Evolutionary conservation across 768 basidiomycete species (phyloP).

Genomic region (Rhodocollybia butyracea): DNA sequence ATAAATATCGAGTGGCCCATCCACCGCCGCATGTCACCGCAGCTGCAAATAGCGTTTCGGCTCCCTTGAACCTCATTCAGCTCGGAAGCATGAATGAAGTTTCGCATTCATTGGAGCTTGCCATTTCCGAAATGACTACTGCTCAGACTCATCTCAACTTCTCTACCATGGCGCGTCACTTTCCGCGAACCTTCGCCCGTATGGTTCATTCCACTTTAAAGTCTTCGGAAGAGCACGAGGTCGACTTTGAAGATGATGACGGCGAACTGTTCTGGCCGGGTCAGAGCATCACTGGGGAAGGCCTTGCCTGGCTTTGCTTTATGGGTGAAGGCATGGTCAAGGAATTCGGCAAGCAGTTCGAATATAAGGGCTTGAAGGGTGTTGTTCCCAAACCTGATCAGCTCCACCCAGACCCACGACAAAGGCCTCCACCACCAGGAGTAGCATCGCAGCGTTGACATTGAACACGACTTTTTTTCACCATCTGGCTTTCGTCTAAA

Average conservation of each 20-base stretch:
- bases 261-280: constrained; percentile 86
- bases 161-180: constrained; percentile 64
- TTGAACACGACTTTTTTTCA: no score
- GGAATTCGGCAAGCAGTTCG: constrained; percentile 74
- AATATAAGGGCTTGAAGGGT: constrained; percentile 68
- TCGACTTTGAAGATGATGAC: constrained; percentile 82
- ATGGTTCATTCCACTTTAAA: constrained; percentile 64
- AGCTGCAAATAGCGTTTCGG: constrained; percentile 40
- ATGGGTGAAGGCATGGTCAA: constrained; percentile 86
- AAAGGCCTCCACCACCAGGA: neutral
- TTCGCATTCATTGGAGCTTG: constrained; percentile 33
- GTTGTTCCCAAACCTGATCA: constrained; percentile 66
- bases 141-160: constrained; percentile 60
- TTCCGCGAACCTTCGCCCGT: constrained; percentile 73
- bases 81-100: constrained; percentile 42
- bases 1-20: neutral
- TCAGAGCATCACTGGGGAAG: constrained; percentile 68
- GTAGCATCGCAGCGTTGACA: neutral
- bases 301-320: constrained; percentile 83
- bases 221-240: constrained; percentile 69
- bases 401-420: neutral
- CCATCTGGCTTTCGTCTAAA: no score
- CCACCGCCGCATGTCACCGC: constrained; percentile 41
- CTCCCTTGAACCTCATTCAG: constrained; percentile 40
- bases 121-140: constrained; percentile 44